Conservation (phyloP, 192 early-diverging fungal genomes). For the Entomortierella beljakovae region DNA sequence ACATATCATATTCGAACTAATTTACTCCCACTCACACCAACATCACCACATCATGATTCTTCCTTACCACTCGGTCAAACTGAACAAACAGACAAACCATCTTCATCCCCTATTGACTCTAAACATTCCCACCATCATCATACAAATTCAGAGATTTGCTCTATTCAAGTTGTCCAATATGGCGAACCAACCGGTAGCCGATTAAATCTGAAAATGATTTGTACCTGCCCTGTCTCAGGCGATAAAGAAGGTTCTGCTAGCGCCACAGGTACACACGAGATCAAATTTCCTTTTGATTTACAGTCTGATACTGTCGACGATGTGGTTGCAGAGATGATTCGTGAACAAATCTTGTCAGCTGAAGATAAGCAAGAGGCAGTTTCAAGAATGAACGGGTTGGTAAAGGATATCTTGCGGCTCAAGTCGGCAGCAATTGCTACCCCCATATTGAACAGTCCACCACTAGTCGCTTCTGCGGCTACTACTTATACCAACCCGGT, state of each 20-base stretch:
- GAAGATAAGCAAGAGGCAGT: slow-evolving; percentile 47
- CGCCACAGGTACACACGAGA: slow-evolving; percentile 62
- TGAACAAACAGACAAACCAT: neutral
- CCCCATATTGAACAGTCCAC: neutral
- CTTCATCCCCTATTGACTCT: too few species aligned
- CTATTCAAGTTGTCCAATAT: slow-evolving; percentile 62
- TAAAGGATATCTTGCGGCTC: slow-evolving; percentile 18
- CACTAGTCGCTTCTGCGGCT: neutral
- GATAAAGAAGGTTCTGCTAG: slow-evolving; percentile 35
- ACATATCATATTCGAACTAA: slow-evolving; percentile 56
- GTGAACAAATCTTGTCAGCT: slow-evolving; percentile 48
- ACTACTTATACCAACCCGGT: too few species aligned
- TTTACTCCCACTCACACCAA: slow-evolving; percentile 40
- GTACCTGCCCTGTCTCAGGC: slow-evolving; percentile 50
- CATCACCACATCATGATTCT: slow-evolving; percentile 4
- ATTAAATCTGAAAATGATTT: slow-evolving; percentile 46
- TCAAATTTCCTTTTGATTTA: slow-evolving; percentile 76
- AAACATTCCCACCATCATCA: slow-evolving; percentile 59
- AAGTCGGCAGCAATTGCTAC: slow-evolving; percentile 13
- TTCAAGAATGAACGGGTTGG: slow-evolving; percentile 44
- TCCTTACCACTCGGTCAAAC: neutral
- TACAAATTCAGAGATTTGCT: slow-evolving; percentile 56
- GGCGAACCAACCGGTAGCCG: slow-evolving; percentile 57
- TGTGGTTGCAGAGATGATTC: slow-evolving; percentile 76
- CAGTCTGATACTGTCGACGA: slow-evolving; percentile 77